These are phyloP conservation scores for Xylariales sp. DNA, from an alignment of 2,329 filamentous ascomycete species.

Conservation along the genomic window DNA sequence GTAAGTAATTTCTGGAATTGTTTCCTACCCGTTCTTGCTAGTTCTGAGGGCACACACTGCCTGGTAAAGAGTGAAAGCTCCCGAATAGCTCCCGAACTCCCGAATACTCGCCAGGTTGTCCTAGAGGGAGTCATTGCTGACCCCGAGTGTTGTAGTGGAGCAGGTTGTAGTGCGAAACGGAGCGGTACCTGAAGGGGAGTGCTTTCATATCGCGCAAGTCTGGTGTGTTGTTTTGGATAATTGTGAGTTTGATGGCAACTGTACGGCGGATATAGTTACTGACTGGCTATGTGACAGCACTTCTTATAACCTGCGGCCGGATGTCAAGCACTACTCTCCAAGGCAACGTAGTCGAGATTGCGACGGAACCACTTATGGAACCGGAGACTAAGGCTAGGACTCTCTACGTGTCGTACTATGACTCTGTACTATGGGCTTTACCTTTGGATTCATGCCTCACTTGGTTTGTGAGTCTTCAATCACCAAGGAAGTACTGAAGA, in stretches of 20 bases:
- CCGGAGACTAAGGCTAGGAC: slow-evolving; percentile 10
- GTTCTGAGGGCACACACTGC: no score
- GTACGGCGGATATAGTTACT: no score
- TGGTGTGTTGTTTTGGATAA: slow-evolving; percentile 23
- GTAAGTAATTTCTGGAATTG: no score
- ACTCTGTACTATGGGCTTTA: slow-evolving; percentile 18
- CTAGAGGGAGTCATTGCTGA: no score
- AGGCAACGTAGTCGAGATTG: slow-evolving; percentile 12
- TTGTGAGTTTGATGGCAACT: slow-evolving; percentile 13
- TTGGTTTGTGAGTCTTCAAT: slow-evolving; percentile 20
- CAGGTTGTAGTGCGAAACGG: slow-evolving; percentile 16
- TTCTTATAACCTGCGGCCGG: slow-evolving; percentile 19
- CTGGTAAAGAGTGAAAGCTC: no score
- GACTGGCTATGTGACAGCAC: slow-evolving; percentile 8
- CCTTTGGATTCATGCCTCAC: slow-evolving; percentile 18
- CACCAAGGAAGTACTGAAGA: no score
- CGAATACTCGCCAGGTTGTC: slow-evolving; percentile 14
- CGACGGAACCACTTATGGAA: slow-evolving; percentile 13
- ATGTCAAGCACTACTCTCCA: slow-evolving; percentile 10
- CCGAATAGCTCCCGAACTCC: no score
- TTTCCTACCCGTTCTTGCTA: no score
- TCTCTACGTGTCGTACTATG: slow-evolving; percentile 15
- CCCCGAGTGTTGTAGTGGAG: slow-evolving; percentile 16
- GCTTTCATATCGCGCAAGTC: slow-evolving; percentile 20
- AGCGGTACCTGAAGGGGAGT: slow-evolving; percentile 10